Evolutionary conservation across 805 yeast species (phyloP), one percentile per base, ranked within the genome.

Genomic region (Metschnikowia santaceciliae): DNA sequence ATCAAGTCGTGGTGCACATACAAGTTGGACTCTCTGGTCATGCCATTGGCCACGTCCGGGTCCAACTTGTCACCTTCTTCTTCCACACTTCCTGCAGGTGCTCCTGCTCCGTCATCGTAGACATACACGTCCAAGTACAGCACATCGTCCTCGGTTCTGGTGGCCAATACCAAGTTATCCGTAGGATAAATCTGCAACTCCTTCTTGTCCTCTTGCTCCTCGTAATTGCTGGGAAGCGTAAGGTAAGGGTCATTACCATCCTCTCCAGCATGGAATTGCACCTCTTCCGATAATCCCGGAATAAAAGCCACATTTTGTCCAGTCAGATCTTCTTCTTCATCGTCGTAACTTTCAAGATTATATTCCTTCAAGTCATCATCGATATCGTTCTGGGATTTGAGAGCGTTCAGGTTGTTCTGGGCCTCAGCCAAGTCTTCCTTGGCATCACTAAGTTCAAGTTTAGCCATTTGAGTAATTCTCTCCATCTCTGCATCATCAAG

Each of bases 1-100:
- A 94, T 90, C 59, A 92, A 71, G 67, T 94, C 99, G 69, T 94
- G 99, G 66, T 94, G 99, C 46, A 92, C 94, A 63, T 94, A 94
- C 56, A 94, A 72, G 36, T 84, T 81, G 49, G 85, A 79, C 45
- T 82, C 94, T 72, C 95, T 80, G 37, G 79, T 78, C 61, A 82
- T 66, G 11, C 92, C 95, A 57, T 76, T 80, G 46, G 88, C 87
- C 14, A 83, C 88, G 65, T 85, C 89, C n/a, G 82, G 82, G 61
- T 86, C 91, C 34, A 71, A 62, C 53, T 78, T 77, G 61, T 86
- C 92, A 42, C 75, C 84, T 54, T 83, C 91, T 54, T 79, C 85
- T 53, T 85, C 90, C 30, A 78, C 76, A 4, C 82, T 76, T 22
- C 83, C 83, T 30, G 72, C 77, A 47, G 90, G 92, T 46, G 88